These are phyloP conservation scores for Pyrenula massariospora DNA, from an alignment of 495 filamentous ascomycete species.

Conservation along the genomic window DNA sequence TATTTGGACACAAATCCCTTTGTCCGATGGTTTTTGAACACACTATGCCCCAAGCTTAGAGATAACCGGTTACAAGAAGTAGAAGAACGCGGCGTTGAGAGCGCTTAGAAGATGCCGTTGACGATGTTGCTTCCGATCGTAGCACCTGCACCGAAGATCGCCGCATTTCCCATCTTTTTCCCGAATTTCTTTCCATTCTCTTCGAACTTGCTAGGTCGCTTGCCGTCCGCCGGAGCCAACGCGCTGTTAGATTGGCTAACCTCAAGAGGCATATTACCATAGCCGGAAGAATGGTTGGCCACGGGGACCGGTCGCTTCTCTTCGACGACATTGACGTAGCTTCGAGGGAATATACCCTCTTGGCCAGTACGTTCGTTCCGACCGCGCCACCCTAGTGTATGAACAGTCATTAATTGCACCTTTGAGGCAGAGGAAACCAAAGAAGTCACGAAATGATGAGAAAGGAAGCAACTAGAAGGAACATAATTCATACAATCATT, in stretches of 20 bases:
- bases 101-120: conserved; percentile 71
- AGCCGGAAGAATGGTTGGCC: conserved; percentile 26
- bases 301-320: conserved; percentile 22
- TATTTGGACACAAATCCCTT: not conserved
- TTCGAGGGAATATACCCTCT: conserved; percentile 84
- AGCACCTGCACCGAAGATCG: conserved; percentile 74
- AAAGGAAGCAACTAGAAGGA: not conserved
- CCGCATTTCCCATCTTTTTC: conserved; percentile 45
- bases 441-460: not conserved
- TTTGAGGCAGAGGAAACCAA: not conserved
- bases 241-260: conserved; percentile 33
- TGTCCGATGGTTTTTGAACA: not conserved
- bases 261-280: conserved; percentile 41
- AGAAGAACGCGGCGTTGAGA: conserved; percentile 1
- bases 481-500: conserved; percentile 58
- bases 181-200: conserved; percentile 45
- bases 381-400: conserved; percentile 60
- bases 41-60: not conserved
- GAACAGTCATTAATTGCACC: conserved; percentile 10
- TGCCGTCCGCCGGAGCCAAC: conserved; percentile 14
- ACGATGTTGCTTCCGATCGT: conserved; percentile 88
- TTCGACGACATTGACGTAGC: conserved; percentile 60
- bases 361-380: conserved; percentile 64
- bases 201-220: conserved; percentile 33
- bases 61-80: conserved; percentile 1